A percentile compares a stretch with the other conserved stretches of the same genome.
phyloP scores from a whole-genome alignment of 23 red algal species.

The Gracilaria domingensis region DNA sequence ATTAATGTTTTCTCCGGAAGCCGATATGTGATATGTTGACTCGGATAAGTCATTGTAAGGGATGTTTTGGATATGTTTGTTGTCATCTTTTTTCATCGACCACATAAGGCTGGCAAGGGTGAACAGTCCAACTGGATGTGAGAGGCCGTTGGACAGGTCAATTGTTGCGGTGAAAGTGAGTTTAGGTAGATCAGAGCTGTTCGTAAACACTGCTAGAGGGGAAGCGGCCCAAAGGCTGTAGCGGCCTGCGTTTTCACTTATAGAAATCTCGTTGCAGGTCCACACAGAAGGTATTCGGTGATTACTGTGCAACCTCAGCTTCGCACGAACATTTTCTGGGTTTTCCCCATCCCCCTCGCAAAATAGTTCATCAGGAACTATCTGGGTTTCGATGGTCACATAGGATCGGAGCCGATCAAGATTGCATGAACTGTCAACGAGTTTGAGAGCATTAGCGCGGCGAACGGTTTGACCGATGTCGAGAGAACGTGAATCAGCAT shows the following conservation, averaged over 20 bases:
- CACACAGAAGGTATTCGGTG: slow-evolving; percentile 16
- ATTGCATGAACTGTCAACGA: background rate
- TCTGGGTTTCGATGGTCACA: background rate
- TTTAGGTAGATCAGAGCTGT: slow-evolving; percentile 19
- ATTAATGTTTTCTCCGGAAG: background rate
- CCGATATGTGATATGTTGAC: background rate
- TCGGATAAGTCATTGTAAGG: background rate
- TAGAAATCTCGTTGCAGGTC: slow-evolving; percentile 6
- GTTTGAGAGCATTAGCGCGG: background rate
- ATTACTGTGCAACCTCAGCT: slow-evolving; percentile 8
- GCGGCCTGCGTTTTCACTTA: background rate
- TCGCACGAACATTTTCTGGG: background rate
- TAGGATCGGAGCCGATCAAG: slow-evolving; percentile 13
- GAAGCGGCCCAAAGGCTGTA: background rate
- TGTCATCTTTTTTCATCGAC: background rate
- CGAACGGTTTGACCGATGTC: background rate
- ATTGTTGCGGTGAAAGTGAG: slow-evolving; percentile 6
- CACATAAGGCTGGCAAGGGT: slow-evolving; percentile 6
- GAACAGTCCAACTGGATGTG: slow-evolving; percentile 5
- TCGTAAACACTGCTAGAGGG: slow-evolving; percentile 7
- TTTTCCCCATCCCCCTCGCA: background rate
- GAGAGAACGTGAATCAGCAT: background rate
- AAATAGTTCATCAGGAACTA: background rate
- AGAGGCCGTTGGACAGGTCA: background rate
- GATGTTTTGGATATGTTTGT: background rate